A percentile compares a stretch with the other conserved stretches of the same genome.
Evolutionary conservation across 139 green algal genomes (phyloP).

Genomic region (Volvox africanus): DNA sequence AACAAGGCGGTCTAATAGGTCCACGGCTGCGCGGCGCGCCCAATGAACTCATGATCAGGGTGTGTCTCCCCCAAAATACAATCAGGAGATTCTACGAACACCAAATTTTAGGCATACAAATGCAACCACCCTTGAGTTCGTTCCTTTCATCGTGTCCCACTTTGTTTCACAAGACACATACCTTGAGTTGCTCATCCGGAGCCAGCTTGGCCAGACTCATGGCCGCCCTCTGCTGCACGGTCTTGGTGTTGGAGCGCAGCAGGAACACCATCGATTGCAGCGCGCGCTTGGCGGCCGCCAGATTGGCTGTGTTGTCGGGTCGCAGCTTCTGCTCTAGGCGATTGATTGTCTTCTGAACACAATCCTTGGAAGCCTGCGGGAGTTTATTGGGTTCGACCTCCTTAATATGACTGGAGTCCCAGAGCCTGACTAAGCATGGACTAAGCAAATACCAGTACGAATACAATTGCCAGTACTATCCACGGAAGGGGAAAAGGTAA

Average conservation of each 20-base stretch:
- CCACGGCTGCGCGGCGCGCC: background rate
- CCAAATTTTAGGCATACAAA: too few species aligned
- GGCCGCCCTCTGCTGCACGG: slow-evolving; percentile 75
- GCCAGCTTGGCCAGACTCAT: slow-evolving; percentile 88
- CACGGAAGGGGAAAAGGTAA: too few species aligned
- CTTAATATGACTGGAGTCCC: too few species aligned
- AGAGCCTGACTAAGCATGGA: too few species aligned
- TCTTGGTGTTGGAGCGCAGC: slow-evolving; percentile 74
- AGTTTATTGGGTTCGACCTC: too few species aligned
- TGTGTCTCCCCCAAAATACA: too few species aligned
- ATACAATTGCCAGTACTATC: too few species aligned
- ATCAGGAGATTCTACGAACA: too few species aligned
- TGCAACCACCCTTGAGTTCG: background rate
- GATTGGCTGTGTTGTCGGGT: slow-evolving; percentile 22
- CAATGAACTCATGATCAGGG: background rate
- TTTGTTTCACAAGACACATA: background rate
- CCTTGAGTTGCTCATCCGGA: slow-evolving; percentile 72
- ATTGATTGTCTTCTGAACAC: slow-evolving; percentile 96
- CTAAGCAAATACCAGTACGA: too few species aligned
- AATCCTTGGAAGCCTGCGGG: slow-evolving; percentile 78
- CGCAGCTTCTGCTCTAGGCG: slow-evolving; percentile 90
- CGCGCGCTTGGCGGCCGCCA: slow-evolving; percentile 57
- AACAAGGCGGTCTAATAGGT: background rate
- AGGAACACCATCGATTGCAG: slow-evolving; percentile 80
- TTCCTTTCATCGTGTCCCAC: background rate